Evolutionary conservation across 208 protist species (phyloP), one percentile per base, ranked within the genome.

Genomic region (Wallacemonas sp.): DNA sequence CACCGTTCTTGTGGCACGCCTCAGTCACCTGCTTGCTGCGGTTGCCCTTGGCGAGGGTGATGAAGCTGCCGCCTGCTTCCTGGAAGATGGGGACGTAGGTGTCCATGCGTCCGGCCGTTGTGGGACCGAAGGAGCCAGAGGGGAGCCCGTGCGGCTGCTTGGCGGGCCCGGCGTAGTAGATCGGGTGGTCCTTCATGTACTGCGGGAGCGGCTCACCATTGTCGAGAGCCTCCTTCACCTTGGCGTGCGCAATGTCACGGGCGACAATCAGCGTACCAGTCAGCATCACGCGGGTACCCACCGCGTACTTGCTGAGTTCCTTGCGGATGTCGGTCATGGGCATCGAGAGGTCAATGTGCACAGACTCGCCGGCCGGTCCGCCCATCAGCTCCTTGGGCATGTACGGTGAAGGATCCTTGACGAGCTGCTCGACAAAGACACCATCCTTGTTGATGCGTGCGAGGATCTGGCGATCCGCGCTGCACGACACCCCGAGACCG

Each of bases 121-220:
- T 99, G 24, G 97, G 97, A n/a, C 97, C 97, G 73, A 99, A 98
- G 27, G 97, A 98, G 48, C 97, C 97, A n/a, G 87, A 95, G n/a
- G 91, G 78, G 59, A 85, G 80, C 17, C 95, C 97, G 30, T 94
- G 76, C 19, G 97, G 97, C 26, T 92, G 98, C 83, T 99, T 99
- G 37, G 97, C 97, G 5, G 97, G 97, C 15, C 96, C 95, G 13
- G 89, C 97, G 75, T 98, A 98, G 89, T 98, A 98, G 48, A 98
- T 88, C n/a, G 95, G 93, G 57, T 96, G 89, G 45, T 97, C 78
- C 74, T 97, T 97, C 67, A 98, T 80, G 82, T 98, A 98, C 41
- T 97, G 68, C 5, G 95, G 95, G 19, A 98, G 64, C 1, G 75
- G 73, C 66, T 92, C 80, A 38, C 87, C 89, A 29, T 72, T 82